Evolutionary conservation across 495 filamentous ascomycete species (phyloP).

Genomic region (Lasiosphaeria miniovina): DNA sequence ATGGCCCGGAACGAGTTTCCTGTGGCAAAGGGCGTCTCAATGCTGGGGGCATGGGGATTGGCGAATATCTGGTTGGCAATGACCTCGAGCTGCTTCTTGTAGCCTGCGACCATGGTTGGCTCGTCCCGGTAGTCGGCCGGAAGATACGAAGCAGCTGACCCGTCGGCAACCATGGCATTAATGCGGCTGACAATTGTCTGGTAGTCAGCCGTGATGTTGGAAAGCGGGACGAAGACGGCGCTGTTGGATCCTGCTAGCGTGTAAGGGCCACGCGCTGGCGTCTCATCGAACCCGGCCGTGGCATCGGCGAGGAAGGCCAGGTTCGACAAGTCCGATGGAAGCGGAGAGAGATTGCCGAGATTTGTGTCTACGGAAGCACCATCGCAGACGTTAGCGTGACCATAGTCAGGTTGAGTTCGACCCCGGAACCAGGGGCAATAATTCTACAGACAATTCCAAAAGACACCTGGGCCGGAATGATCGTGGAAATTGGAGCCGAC

Average conservation of each 20-base stretch:
- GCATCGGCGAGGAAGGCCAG: slow-evolving; percentile 22
- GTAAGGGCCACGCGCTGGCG: slow-evolving; percentile 26
- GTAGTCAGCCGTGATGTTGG: slow-evolving; percentile 17
- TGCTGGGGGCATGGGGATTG: slow-evolving; percentile 18
- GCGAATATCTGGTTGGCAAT: slow-evolving; percentile 13
- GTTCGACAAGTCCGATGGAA: slow-evolving; percentile 19
- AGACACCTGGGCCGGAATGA: slow-evolving; percentile 20
- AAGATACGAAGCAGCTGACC: slow-evolving; percentile 11
- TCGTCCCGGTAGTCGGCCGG: slow-evolving; percentile 9
- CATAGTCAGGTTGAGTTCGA: not conserved
- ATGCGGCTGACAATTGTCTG: slow-evolving; percentile 17
- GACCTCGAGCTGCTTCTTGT: slow-evolving; percentile 20
- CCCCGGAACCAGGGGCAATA: too few relatives aligned
- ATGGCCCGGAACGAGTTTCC: slow-evolving; percentile 17
- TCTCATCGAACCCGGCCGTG: slow-evolving; percentile 17
- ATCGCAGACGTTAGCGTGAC: not conserved
- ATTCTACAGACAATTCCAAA: slow-evolving; percentile 17
- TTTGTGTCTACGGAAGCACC: slow-evolving; percentile 11
- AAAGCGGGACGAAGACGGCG: slow-evolving; percentile 25
- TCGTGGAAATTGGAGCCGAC: slow-evolving; percentile 27
- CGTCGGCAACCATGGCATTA: slow-evolving; percentile 4
- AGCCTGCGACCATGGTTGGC: slow-evolving; percentile 21
- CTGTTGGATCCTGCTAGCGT: slow-evolving; percentile 24
- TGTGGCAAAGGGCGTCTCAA: slow-evolving; percentile 28
- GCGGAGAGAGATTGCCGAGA: slow-evolving; percentile 10